Conservation (phyloP, 1,139 yeast genomes). For the Yamadazyma dendronema region DNA sequence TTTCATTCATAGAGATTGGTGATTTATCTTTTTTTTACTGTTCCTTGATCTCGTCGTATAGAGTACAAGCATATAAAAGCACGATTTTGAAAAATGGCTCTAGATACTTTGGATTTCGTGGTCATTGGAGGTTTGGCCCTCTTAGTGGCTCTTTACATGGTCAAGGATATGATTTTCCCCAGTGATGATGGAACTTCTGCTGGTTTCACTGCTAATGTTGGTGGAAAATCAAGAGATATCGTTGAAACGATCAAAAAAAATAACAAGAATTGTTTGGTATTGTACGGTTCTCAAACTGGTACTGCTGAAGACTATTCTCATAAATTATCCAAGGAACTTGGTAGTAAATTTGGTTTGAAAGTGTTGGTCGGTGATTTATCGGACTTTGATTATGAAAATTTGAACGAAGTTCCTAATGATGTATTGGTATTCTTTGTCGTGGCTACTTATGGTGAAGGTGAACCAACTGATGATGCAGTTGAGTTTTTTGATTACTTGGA, state of each 20-base stretch:
- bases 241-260: conserved; percentile 59
- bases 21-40: not conserved
- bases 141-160: conserved; percentile 64
- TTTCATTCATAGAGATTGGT: not conserved
- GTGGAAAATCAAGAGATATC: conserved; percentile 55
- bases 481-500: conserved; percentile 65
- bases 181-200: conserved; percentile 33
- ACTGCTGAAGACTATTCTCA: conserved; percentile 98
- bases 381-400: conserved; percentile 75
- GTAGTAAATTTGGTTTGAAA: conserved; percentile 75
- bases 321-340: conserved; percentile 84
- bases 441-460: conserved; percentile 98
- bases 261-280: conserved; percentile 74
- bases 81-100: conserved; percentile 28
- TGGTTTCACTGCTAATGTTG: conserved; percentile 40
- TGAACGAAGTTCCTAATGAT: conserved; percentile 52
- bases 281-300: conserved; percentile 97
- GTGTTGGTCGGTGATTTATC: conserved; percentile 88
- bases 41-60: conserved; percentile 3
- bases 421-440: conserved; percentile 68
- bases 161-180: conserved; percentile 57
- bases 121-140: conserved; percentile 65
- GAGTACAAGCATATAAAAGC: not conserved
- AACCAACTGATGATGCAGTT: conserved; percentile 91
- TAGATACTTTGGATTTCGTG: conserved; percentile 69